Base-by-base conservation (phyloP, 768 basidiomycete genomes). In the Rhizopogon rudus region DNA sequence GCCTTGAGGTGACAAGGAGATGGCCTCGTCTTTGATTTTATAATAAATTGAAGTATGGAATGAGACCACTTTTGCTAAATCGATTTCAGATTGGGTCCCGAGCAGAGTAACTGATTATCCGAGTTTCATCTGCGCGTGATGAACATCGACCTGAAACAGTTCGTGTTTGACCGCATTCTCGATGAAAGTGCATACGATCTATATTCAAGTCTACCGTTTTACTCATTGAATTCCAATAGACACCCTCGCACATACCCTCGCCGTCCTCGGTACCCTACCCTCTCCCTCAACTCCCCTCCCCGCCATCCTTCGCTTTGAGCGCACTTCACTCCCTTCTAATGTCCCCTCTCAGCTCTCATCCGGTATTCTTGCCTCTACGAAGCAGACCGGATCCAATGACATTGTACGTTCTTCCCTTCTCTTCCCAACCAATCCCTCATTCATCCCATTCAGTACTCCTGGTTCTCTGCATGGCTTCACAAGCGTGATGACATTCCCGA, bases 271-370 rank as follows among this genome's bases (percentile, higher is more conserved):
- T 4, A 81, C 75, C 1, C 74, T 90, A 12, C 81, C 75, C 0
- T 64, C 58, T 22, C 44, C 61, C 40, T 48, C 43, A 14, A n/a
- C 58, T 17, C 40, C 72, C n/a, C 68, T 76, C 2, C 74, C 75
- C 33, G 83, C 88, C 3, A 85, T 95, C 58, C 63, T 94, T n/a
- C 81, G 86, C 39, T 73, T 95, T 40, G 88, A 93, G 67, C 91
- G 86, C 65, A 86, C 86, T 0, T 79, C 87, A 2, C 75, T 94
- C 54, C 71, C 81, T n/a, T 56, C 75, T 7, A 67, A 74, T 6
- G 63, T 73, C 17, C 71, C 22, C 57, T 66, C 14, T 53, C 64
- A 25, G 63, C 80, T 54, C 71, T 84, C 64, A 60, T 71, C 57
- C 25, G 60, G 68, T 0, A 40, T 72, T 45, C 53, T 87, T 16